phyloP scores from a whole-genome alignment of 805 yeast species.

The Wickerhamomyces strasburgensis region DNA sequence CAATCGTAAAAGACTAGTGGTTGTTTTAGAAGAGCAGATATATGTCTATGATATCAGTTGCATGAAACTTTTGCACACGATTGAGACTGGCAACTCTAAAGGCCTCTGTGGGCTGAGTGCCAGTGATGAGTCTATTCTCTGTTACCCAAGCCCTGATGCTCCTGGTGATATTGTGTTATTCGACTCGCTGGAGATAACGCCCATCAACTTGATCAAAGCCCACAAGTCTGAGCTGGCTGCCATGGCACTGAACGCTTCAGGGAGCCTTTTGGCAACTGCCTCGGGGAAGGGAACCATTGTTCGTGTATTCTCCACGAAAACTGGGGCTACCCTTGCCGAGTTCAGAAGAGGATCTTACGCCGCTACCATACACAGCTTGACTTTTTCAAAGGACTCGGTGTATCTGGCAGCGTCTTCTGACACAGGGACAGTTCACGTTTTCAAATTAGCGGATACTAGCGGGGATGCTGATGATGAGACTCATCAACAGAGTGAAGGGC shows the following conservation, averaged over 20 bases:
- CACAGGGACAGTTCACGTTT: conserved; percentile 63
- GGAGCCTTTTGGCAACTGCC: conserved; percentile 80
- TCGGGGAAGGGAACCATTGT: conserved; percentile 88
- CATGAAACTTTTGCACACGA: conserved; percentile 72
- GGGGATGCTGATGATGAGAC: background rate
- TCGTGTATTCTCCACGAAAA: conserved; percentile 65
- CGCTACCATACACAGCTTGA: conserved; percentile 48
- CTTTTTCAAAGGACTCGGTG: conserved; percentile 45
- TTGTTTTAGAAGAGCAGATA: conserved; percentile 73
- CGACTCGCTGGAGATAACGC: conserved; percentile 69
- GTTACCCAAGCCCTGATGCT: conserved; percentile 47
- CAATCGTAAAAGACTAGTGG: conserved; percentile 78
- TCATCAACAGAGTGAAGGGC: background rate
- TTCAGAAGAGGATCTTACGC: conserved; percentile 77
- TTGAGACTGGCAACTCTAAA: conserved; percentile 47
- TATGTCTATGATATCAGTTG: conserved; percentile 87
- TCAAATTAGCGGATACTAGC: conserved; percentile 33
- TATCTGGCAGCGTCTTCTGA: conserved; percentile 55
- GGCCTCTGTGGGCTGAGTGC: conserved; percentile 31
- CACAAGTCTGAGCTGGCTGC: conserved; percentile 75
- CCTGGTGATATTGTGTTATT: conserved; percentile 55
- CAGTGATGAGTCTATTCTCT: conserved; percentile 44
- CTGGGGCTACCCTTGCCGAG: conserved; percentile 55
- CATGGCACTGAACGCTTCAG: conserved; percentile 66
- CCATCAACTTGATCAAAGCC: conserved; percentile 78